Evolutionary conservation across 805 yeast genomes (phyloP).

Genomic region (Hanseniaspora nectarophila): DNA sequence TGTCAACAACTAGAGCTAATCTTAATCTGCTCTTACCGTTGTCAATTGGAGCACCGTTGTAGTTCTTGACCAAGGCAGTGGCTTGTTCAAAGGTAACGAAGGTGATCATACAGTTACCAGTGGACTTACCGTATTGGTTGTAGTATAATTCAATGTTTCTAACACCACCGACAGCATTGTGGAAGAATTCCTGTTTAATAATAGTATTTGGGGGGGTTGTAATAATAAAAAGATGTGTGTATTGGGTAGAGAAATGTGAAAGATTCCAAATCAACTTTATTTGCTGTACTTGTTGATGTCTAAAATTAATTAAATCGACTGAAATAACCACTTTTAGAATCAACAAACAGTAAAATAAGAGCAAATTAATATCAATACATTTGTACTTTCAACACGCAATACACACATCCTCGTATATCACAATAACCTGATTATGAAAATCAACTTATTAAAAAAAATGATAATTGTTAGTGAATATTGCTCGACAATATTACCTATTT

Average conservation of each 20-base stretch:
- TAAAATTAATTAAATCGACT: background rate
- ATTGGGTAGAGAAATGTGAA: too few species aligned
- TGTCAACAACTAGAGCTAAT: conserved; percentile 75
- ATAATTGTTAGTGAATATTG: background rate
- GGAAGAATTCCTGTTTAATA: conserved; percentile 65
- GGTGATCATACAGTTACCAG: conserved; percentile 80
- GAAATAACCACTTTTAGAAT: background rate
- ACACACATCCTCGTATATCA: too few species aligned
- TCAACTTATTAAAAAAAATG: background rate
- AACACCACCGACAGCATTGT: conserved; percentile 78
- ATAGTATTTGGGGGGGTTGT: conserved; percentile 12
- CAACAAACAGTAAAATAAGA: background rate
- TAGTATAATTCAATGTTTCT: conserved; percentile 57
- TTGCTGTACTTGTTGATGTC: too few species aligned
- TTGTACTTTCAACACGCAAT: too few species aligned
- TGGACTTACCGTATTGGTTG: conserved; percentile 79
- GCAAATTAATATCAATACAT: background rate
- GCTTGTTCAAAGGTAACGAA: conserved; percentile 65
- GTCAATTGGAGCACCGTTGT: conserved; percentile 89
- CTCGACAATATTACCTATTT: background rate
- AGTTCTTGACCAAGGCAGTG: conserved; percentile 62
- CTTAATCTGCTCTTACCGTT: conserved; percentile 67
- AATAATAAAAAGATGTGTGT: too few species aligned
- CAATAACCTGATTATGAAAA: background rate
- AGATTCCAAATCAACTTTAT: too few species aligned